Evolutionary conservation across 352 stramenopile species (phyloP).

Genomic region (Globisporangium alternatum): DNA sequence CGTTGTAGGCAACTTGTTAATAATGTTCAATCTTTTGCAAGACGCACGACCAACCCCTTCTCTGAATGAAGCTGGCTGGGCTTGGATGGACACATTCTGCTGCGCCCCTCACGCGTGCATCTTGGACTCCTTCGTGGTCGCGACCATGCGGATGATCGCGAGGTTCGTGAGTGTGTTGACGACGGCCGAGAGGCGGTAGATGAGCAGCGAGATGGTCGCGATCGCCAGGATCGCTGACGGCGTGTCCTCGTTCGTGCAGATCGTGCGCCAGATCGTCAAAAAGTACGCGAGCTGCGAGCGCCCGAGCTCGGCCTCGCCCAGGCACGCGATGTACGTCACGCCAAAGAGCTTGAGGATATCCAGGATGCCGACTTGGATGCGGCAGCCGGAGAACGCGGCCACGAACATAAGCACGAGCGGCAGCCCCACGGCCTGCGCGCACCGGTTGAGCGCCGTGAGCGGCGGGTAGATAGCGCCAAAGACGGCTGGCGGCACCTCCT

Average conservation of each 20-base stretch:
- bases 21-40: too few species aligned
- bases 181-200: slow-evolving; percentile 42
- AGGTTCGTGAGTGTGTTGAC: slow-evolving; percentile 53
- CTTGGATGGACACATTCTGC: too few species aligned
- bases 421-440: slow-evolving; percentile 38
- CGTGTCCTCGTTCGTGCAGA: slow-evolving; percentile 45
- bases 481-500: slow-evolving; percentile 44
- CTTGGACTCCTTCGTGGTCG: slow-evolving; percentile 34
- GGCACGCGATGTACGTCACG: slow-evolving; percentile 37
- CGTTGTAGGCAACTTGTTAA: too few species aligned
- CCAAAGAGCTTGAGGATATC: slow-evolving; percentile 45
- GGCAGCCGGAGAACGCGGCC: slow-evolving; percentile 48
- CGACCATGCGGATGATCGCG: slow-evolving; percentile 58
- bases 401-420: slow-evolving; percentile 53
- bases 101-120: slow-evolving; percentile 25
- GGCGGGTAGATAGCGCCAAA: slow-evolving; percentile 63
- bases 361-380: slow-evolving; percentile 22
- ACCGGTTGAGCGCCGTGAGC: slow-evolving; percentile 49
- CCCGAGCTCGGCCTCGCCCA: slow-evolving; percentile 50
- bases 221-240: slow-evolving; percentile 45
- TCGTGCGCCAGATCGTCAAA: slow-evolving; percentile 45
- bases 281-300: slow-evolving; percentile 48
- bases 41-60: too few species aligned
- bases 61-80: too few species aligned
- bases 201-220: slow-evolving; percentile 35